Evolutionary conservation across 495 filamentous ascomycete genomes (phyloP).

Genomic region (Trichoderma virens): DNA sequence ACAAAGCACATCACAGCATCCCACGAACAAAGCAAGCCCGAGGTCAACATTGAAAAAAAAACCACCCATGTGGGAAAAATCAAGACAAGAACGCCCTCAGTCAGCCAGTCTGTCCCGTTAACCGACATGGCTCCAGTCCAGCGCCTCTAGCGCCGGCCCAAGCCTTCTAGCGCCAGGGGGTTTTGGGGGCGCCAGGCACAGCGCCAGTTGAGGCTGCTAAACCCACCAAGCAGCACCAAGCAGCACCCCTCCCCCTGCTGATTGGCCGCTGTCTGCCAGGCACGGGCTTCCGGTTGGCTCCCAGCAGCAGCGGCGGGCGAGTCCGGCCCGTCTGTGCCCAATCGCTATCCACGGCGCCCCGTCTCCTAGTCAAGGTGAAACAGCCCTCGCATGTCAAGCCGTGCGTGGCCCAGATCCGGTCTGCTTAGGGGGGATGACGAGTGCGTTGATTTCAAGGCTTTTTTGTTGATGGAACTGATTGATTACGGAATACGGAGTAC

Average conservation of each 20-base stretch:
- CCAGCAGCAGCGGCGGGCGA: background rate
- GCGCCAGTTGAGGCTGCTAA: conserved; percentile 1
- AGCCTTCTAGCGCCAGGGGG: conserved; percentile 4
- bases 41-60: background rate
- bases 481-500: background rate
- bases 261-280: conserved; percentile 1
- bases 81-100: background rate
- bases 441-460: too few species aligned
- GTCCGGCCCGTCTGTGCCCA: background rate
- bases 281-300: conserved; percentile 2
- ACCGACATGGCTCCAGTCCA: background rate
- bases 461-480: too few species aligned
- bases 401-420: background rate
- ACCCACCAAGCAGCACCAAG: too few species aligned
- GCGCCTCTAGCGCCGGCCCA: background rate
- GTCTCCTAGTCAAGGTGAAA: background rate
- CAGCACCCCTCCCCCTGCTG: background rate
- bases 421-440: background rate
- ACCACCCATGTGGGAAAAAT: too few species aligned
- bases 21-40: too few species aligned
- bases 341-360: background rate
- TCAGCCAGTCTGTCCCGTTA: background rate
- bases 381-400: background rate
- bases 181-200: background rate
- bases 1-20: too few species aligned